phyloP scores from a whole-genome alignment of 768 basidiomycete genomes.

The Psilocybe tampanensis region DNA sequence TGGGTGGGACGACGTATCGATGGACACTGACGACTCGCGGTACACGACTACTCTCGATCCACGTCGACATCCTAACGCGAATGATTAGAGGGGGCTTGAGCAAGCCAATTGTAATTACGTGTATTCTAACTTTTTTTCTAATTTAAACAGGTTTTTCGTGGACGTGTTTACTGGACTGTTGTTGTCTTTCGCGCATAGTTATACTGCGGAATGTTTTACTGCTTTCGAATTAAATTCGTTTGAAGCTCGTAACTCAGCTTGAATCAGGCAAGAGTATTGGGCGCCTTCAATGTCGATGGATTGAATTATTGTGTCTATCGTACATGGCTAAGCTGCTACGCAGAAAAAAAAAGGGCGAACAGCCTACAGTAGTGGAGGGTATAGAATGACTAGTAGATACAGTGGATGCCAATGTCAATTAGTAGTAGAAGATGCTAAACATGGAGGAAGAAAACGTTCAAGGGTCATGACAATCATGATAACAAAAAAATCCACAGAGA shows the following conservation, averaged over 20 bases:
- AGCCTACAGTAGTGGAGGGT: neutral
- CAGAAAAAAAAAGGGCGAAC: too few relatives aligned
- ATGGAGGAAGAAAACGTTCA: neutral
- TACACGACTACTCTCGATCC: conserved; percentile 13
- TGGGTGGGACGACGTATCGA: neutral
- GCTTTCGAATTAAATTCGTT: neutral
- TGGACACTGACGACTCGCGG: conserved; percentile 10
- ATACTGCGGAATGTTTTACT: neutral
- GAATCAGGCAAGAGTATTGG: neutral
- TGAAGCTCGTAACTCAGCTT: neutral
- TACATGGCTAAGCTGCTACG: neutral
- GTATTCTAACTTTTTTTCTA: conserved; percentile 13
- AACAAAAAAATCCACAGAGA: neutral
- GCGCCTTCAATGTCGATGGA: neutral
- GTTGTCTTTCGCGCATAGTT: neutral
- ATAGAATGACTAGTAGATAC: neutral
- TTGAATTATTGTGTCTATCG: neutral
- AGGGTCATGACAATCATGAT: neutral
- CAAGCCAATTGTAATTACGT: neutral
- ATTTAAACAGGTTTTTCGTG: conserved; percentile 9
- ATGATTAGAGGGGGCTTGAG: neutral
- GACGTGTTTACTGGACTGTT: neutral
- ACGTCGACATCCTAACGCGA: conserved; percentile 15
- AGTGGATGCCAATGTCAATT: neutral
- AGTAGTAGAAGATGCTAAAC: too few relatives aligned